Conservation (phyloP, 2,329 filamentous ascomycete species). For the Parafenestella ontariensis region DNA sequence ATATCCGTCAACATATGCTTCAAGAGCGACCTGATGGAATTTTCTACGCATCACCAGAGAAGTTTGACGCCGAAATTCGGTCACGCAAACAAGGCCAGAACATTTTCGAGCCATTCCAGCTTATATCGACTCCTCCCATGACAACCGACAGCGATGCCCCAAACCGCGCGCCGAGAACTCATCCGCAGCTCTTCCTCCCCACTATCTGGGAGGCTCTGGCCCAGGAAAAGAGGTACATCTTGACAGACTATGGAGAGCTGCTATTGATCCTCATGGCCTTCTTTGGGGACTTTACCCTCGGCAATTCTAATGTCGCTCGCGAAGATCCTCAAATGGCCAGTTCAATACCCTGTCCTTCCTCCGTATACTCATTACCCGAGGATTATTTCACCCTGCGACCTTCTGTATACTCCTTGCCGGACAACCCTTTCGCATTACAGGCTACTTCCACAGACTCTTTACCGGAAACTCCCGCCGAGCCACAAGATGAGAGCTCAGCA, state of each 20-base stretch:
- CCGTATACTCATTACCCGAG: too few species aligned
- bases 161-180: too few species aligned
- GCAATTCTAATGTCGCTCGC: too few species aligned
- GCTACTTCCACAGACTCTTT: too few species aligned
- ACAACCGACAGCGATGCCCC: too few species aligned
- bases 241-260: neutral
- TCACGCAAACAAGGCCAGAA: neutral
- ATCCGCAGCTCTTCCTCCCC: neutral
- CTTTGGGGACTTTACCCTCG: neutral
- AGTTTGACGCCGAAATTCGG: neutral
- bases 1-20: neutral
- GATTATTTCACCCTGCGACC: too few species aligned
- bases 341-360: too few species aligned
- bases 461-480: too few species aligned
- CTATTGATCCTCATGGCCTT: neutral
- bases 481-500: too few species aligned
- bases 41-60: neutral
- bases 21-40: neutral
- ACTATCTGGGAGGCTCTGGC: neutral
- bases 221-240: neutral
- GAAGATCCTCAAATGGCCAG: too few species aligned
- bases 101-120: neutral
- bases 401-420: too few species aligned
- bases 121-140: neutral
- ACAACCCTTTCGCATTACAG: too few species aligned